Conservation (phyloP, 228 moss, liverwort and hornwort genomes). For the Sphagnum magellanicum region DNA sequence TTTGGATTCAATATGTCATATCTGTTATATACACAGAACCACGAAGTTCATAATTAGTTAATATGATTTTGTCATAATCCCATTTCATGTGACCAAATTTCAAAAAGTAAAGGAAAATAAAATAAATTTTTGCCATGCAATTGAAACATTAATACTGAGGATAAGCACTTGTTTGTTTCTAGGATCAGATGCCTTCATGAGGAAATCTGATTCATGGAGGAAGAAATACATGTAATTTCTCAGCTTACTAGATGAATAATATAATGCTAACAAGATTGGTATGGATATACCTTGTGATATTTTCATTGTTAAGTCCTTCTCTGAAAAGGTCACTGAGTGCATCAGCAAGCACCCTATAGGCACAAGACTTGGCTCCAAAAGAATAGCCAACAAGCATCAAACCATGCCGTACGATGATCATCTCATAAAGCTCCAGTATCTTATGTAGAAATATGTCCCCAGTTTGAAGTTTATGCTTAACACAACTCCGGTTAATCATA, state of each 20-base stretch:
- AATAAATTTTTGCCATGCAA: too few relatives aligned
- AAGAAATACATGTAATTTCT: too few relatives aligned
- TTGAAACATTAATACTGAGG: too few relatives aligned
- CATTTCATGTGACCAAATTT: too few relatives aligned
- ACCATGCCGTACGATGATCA: constrained; percentile 86
- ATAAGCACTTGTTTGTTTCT: too few relatives aligned
- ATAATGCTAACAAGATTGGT: too few relatives aligned
- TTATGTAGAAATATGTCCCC: constrained; percentile 58
- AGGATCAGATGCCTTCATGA: too few relatives aligned
- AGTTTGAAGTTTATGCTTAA: constrained; percentile 39
- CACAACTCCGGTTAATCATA: constrained; percentile 52
- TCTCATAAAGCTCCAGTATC: constrained; percentile 72
- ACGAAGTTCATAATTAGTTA: too few relatives aligned
- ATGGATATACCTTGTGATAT: constrained; percentile 41
- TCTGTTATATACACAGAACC: constrained; percentile 11
- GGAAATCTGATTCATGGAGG: too few relatives aligned
- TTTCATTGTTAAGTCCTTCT: constrained; percentile 63
- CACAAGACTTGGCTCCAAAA: constrained; percentile 66
- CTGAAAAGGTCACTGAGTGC: constrained; percentile 44
- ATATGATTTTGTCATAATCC: too few relatives aligned
- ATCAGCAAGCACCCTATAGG: constrained; percentile 69
- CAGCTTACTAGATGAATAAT: too few relatives aligned
- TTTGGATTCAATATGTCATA: constrained; percentile 72
- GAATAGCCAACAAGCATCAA: constrained; percentile 82
- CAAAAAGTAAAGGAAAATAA: too few relatives aligned